Percentiles rank a stretch among this genome's conserved stretches.
Evolutionary conservation across 2,329 filamentous ascomycete species (phyloP).

Genomic region (Ophiostoma ips): DNA sequence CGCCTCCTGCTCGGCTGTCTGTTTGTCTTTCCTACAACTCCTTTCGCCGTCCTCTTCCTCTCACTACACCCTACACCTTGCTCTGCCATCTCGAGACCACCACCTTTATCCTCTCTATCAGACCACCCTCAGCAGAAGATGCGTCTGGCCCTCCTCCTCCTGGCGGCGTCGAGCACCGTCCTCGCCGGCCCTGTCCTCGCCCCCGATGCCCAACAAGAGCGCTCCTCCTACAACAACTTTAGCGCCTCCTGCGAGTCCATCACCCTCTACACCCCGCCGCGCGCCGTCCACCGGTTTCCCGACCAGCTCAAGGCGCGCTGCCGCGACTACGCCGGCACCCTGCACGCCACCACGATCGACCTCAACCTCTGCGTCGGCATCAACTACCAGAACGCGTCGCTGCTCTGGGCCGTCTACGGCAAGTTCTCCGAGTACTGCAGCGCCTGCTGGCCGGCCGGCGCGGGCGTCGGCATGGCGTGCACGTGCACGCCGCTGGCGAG

Average conservation of each 20-base stretch:
- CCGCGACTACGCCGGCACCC: neutral
- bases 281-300: neutral
- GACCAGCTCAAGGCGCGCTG: slow-evolving; percentile 8
- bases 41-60: no score
- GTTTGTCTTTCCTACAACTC: no score
- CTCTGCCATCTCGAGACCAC: no score
- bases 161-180: neutral
- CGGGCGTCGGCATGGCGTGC: slow-evolving; percentile 6
- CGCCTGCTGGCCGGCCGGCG: slow-evolving; percentile 2
- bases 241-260: neutral
- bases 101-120: no score
- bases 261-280: neutral
- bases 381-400: slow-evolving; percentile 3
- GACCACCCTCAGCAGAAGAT: no score
- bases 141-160: neutral
- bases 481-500: slow-evolving; percentile 6
- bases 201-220: no score
- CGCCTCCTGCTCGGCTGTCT: no score
- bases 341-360: slow-evolving; percentile 11
- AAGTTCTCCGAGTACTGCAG: slow-evolving; percentile 14
- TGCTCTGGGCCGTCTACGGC: slow-evolving; percentile 13
- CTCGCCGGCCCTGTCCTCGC: neutral
- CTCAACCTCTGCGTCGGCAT: slow-evolving; percentile 15
- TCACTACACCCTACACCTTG: no score
- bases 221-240: neutral